Evolutionary conservation across 1,139 yeast genomes (phyloP).

Genomic region (Schwanniomyces etchellsii): DNA sequence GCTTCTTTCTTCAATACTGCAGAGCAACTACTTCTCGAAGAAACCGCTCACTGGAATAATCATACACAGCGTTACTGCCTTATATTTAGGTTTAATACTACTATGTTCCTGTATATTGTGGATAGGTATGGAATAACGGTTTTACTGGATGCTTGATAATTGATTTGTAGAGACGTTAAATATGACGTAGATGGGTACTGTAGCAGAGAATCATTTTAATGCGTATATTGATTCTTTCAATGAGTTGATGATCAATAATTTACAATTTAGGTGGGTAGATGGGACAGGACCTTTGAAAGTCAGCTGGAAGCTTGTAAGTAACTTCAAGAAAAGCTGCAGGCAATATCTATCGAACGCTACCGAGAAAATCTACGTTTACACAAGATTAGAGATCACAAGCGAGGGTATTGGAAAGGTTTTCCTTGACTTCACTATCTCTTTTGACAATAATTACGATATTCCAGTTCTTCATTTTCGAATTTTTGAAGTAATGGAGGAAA

Average conservation of each 20-base stretch:
- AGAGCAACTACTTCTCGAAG: no score
- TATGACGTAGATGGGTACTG: no score
- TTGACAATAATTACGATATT: constrained; percentile 23
- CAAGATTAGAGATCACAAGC: not conserved
- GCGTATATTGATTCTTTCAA: constrained; percentile 9
- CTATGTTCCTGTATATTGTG: no score
- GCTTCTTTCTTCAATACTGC: no score
- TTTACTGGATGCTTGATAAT: no score
- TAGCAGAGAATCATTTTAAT: no score
- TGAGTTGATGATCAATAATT: not conserved
- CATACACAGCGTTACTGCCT: not conserved
- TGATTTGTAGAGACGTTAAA: no score
- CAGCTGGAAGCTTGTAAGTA: no score
- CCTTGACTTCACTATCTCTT: constrained; percentile 22
- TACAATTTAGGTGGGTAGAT: not conserved
- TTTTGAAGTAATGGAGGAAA: constrained; percentile 1
- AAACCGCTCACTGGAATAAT: not conserved
- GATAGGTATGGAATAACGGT: no score
- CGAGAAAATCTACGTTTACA: not conserved
- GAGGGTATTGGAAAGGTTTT: no score
- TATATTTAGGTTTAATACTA: no score
- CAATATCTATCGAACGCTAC: not conserved
- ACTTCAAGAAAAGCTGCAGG: not conserved
- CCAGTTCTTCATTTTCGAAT: constrained; percentile 27
- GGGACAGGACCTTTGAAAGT: no score